These are phyloP conservation scores for Fraxinus latifolia DNA, from an alignment of 305 asterid genomes.

Conservation along the genomic window DNA sequence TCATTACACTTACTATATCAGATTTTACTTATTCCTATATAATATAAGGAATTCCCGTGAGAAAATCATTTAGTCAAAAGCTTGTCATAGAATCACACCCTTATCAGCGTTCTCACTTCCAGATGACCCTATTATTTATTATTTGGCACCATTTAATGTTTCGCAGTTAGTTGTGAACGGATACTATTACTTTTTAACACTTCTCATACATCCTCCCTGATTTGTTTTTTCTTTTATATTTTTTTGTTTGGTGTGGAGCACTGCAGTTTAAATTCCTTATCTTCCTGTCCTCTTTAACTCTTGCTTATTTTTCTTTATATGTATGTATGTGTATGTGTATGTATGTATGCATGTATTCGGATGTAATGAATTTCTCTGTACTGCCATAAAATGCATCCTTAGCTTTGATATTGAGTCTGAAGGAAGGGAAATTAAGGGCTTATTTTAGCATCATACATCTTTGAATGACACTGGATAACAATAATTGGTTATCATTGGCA, in stretches of 20 bases:
- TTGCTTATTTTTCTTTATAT: too few species aligned
- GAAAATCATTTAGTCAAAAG: too few species aligned
- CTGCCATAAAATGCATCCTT: background rate
- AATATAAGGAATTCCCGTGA: too few species aligned
- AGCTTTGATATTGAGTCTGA: background rate
- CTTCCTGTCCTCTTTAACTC: background rate
- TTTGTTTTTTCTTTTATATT: background rate
- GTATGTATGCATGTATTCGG: background rate
- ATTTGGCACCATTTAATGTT: background rate
- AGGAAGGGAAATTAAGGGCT: background rate
- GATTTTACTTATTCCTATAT: too few species aligned
- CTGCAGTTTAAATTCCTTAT: background rate
- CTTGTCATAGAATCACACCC: background rate
- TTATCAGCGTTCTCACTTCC: background rate
- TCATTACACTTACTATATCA: too few species aligned
- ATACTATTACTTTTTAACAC: background rate
- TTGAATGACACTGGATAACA: background rate
- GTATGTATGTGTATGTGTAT: too few species aligned
- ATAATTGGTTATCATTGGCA: background rate
- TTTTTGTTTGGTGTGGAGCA: background rate
- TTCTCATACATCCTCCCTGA: background rate
- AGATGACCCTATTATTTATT: background rate
- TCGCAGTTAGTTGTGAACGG: background rate
- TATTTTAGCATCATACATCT: background rate
- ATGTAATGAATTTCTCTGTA: background rate